Percentiles rank a stretch among this genome's conserved stretches.
phyloP scores from a whole-genome alignment of 208 protist genomes.

The Crithidia expoeki region DNA sequence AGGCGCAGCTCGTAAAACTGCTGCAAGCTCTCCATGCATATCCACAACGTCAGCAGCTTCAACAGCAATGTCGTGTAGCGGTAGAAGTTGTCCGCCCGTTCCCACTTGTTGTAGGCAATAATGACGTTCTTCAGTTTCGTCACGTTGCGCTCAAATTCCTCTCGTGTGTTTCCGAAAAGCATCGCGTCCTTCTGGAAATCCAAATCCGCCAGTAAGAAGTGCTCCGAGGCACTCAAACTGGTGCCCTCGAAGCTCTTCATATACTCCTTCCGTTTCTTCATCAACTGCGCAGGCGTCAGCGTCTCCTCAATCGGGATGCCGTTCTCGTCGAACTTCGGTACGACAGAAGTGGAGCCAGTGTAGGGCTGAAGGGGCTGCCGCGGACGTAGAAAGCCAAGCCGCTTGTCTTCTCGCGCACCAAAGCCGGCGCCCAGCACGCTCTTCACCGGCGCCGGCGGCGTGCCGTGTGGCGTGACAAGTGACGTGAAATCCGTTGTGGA shows the following conservation, averaged over 20 bases:
- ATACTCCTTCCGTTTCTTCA: conserved; percentile 75
- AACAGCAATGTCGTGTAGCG: conserved; percentile 74
- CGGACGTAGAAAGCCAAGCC: conserved; percentile 80
- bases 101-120: conserved; percentile 79
- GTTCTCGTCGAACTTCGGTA: conserved; percentile 70
- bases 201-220: conserved; percentile 89
- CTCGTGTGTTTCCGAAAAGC: conserved; percentile 79
- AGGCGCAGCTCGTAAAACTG: conserved; percentile 81
- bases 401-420: conserved; percentile 79
- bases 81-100: conserved; percentile 88
- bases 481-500: conserved; percentile 86
- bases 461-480: conserved; percentile 67
- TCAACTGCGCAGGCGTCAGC: conserved; percentile 61
- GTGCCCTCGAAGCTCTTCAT: conserved; percentile 85
- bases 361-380: conserved; percentile 66
- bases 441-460: conserved; percentile 23
- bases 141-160: conserved; percentile 87
- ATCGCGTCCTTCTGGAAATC: conserved; percentile 88
- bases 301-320: conserved; percentile 71
- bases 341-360: conserved; percentile 45
- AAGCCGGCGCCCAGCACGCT: conserved; percentile 81
- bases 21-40: conserved; percentile 79
- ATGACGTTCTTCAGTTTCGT: conserved; percentile 82
- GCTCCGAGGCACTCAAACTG: conserved; percentile 75
- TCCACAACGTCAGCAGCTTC: conserved; percentile 69